phyloP scores from a whole-genome alignment of 164 flowering plant species.

The Annona squamosa region DNA sequence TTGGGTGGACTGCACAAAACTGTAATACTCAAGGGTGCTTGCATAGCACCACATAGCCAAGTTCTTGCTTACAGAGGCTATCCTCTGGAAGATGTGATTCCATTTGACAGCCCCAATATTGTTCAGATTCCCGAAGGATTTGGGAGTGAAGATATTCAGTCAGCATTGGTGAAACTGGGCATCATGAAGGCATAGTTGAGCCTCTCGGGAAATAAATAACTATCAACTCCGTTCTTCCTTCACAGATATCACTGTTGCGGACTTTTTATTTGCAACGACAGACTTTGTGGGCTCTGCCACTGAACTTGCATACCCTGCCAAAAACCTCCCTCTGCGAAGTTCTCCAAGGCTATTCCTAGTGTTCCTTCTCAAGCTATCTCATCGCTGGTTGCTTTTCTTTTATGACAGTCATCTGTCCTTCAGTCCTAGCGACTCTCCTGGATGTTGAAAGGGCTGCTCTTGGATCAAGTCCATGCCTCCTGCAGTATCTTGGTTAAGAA shows the following conservation, averaged over 20 bases:
- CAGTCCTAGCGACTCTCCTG: background rate
- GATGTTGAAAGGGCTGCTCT: background rate
- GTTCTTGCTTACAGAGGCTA: conserved; percentile 58
- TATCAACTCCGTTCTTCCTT: background rate
- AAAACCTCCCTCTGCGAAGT: background rate
- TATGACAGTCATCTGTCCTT: background rate
- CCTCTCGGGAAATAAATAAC: background rate
- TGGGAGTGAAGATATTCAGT: conserved; percentile 28
- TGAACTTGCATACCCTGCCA: background rate
- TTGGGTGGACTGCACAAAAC: conserved; percentile 85
- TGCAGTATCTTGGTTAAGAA: background rate
- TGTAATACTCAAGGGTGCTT: conserved; percentile 59
- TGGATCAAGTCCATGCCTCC: background rate
- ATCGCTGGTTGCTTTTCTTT: background rate
- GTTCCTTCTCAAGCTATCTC: background rate
- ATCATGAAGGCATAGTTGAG: conserved; percentile 28
- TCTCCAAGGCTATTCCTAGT: background rate
- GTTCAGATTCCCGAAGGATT: conserved; percentile 41
- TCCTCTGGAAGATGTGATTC: conserved; percentile 71
- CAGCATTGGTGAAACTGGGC: conserved; percentile 41
- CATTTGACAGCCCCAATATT: conserved; percentile 65
- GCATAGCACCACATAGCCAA: conserved; percentile 33
- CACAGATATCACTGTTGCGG: background rate
- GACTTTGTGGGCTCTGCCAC: background rate
- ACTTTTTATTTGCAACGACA: background rate